Evolutionary conservation across 768 basidiomycete genomes (phyloP).

Genomic region (Dacryopinax primogenitus): DNA sequence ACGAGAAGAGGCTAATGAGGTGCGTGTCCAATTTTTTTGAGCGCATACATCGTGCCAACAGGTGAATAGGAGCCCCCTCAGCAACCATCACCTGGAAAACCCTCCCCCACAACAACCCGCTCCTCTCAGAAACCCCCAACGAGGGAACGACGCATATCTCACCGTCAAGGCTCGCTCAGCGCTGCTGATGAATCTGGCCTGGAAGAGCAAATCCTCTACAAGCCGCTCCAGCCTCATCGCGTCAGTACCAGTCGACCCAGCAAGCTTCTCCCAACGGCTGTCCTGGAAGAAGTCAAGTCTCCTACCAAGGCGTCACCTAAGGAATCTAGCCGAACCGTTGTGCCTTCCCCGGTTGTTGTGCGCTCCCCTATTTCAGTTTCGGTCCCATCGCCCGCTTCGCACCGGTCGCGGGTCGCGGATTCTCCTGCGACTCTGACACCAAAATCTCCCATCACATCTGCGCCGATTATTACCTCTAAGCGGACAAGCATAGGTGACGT

Average conservation of each 20-base stretch:
- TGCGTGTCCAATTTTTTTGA: constrained; percentile 18
- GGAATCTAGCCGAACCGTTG: not conserved
- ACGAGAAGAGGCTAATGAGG: constrained; percentile 64
- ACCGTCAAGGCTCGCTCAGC: not conserved
- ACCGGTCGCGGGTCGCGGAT: not conserved
- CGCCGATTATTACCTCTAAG: not conserved
- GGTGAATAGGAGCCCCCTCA: not conserved
- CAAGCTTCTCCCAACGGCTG: not conserved
- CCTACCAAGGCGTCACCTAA: not conserved
- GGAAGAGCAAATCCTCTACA: constrained; percentile 6
- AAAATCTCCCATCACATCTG: not conserved
- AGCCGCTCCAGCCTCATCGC: not conserved
- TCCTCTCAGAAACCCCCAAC: not conserved
- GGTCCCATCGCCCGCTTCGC: not conserved
- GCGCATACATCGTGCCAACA: not conserved
- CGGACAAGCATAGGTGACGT: not conserved
- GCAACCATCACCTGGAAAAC: not conserved
- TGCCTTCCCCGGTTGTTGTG: not conserved
- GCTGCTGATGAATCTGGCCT: not conserved
- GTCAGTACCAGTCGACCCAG: not conserved
- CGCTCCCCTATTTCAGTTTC: not conserved
- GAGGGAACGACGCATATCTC: not conserved
- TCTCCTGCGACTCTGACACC: not conserved
- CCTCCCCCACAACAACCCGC: not conserved
- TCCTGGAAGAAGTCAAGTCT: not conserved